Evolutionary conservation across 345 rosid genomes (phyloP), one percentile per base, ranked within the genome.

Genomic region (Clarkia xantiana): DNA sequence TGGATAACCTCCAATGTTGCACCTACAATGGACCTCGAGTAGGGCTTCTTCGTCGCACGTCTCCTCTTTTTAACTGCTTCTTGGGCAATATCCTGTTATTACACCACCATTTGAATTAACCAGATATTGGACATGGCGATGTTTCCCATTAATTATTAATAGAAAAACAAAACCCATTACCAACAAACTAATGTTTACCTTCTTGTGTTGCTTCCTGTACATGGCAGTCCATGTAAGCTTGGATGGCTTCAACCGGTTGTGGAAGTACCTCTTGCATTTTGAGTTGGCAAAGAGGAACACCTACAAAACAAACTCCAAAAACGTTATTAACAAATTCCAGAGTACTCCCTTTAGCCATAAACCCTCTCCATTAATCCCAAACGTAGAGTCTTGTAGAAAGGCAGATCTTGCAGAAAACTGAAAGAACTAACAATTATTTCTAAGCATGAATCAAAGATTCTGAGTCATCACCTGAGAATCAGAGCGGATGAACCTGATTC

Each of bases 211-310:
- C 67, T 81, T 81, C 57, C 81, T 60, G 64, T 63, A 81, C 81
- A 81, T 75, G 44, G 82, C 76, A 1, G 88, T 81, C 82, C 81
- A 81, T n/a, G 82, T 81, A 50, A 89, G 94, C 79, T 89, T 85
- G 0, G 94, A 89, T 1, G 94, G 95, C 84, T 85, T 89, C 74
- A 82, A 54, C 18, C 82, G 70, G 62, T 85, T 85, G 76, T 89
- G 94, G 71, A 89, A 85, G 60, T 89, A 85, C 73, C 86, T 70
- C 72, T 85, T 82, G 71, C 94, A 89, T 40, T 89, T 89, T 0
- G 97, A 85, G 64, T 85, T 89, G 29, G 63, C 59, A 42, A 89
- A 89, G 75, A 89, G 78, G 76, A 85, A 89, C 5, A 85, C 97
- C 97, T 89, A n/a, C 45, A 10, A 12, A 39, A 10, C n/a, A 53